Evolutionary conservation across 2,329 filamentous ascomycete genomes (phyloP).

Genomic region (Fusarium liriodendri): DNA sequence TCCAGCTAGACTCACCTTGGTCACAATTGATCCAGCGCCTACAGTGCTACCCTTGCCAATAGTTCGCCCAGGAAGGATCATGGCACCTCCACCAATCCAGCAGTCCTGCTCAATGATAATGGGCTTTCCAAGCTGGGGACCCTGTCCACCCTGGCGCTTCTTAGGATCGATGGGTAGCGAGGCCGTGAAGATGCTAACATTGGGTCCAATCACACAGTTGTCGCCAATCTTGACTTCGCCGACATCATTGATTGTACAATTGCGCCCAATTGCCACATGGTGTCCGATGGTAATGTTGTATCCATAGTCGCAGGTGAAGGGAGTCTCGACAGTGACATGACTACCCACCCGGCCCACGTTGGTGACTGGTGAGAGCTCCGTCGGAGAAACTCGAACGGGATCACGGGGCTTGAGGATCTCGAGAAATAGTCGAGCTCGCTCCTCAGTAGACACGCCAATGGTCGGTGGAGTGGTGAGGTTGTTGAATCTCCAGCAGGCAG

Average conservation of each 20-base stretch:
- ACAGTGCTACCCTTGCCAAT: conserved; percentile 84
- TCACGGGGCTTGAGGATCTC: conserved; percentile 76
- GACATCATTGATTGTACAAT: conserved; percentile 90
- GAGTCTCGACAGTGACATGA: conserved; percentile 82
- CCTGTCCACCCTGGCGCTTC: conserved; percentile 78
- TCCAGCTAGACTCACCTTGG: conserved; percentile 65
- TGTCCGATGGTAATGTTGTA: conserved; percentile 93
- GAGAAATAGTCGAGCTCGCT: conserved; percentile 76
- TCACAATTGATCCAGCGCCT: conserved; percentile 87
- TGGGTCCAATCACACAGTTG: conserved; percentile 80
- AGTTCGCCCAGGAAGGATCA: conserved; percentile 81
- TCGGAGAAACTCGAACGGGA: conserved; percentile 66
- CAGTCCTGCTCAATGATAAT: conserved; percentile 88
- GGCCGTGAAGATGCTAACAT: conserved; percentile 86
- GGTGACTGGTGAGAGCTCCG: conserved; percentile 62
- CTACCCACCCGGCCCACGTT: conserved; percentile 75
- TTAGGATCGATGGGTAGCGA: conserved; percentile 79
- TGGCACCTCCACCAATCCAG: conserved; percentile 82
- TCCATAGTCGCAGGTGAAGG: conserved; percentile 93
- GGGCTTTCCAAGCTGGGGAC: conserved; percentile 74
- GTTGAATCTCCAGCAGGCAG: conserved; percentile 88
- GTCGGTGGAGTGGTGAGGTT: conserved; percentile 78
- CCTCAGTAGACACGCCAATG: conserved; percentile 74
- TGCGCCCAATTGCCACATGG: conserved; percentile 83
- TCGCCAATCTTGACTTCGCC: conserved; percentile 84